These are phyloP conservation scores for Nidularia pulvinata DNA, from an alignment of 768 basidiomycete genomes.

Conservation along the genomic window DNA sequence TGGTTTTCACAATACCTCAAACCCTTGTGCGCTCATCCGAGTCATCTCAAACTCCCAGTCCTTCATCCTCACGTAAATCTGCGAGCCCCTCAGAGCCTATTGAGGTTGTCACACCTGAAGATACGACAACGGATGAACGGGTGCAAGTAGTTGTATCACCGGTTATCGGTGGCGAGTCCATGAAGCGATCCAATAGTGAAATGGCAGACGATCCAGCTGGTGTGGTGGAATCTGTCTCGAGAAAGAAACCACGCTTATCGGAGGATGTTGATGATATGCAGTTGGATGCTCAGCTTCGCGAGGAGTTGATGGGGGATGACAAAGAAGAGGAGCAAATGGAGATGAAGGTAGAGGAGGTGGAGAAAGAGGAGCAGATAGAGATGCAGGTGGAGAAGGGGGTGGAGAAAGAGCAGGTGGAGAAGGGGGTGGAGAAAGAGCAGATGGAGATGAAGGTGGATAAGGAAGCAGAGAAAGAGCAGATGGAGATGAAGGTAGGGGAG, in stretches of 20 bases:
- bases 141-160: slow-evolving; percentile 1
- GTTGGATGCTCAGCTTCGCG: no score
- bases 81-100: neutral
- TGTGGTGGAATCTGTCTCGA: neutral
- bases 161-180: neutral
- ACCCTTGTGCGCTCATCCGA: no score
- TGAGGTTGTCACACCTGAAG: slow-evolving; percentile 6
- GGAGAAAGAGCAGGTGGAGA: neutral
- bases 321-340: no score
- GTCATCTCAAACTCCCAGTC: no score
- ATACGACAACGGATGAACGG: neutral
- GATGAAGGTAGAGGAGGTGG: no score
- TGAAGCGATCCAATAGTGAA: slow-evolving; percentile 6
- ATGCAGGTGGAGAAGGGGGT: neutral
- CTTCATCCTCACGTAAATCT: no score
- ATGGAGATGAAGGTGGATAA: no score
- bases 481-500: neutral
- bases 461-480: neutral
- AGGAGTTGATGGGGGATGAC: no score
- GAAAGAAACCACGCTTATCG: slow-evolving; percentile 6
- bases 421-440: neutral
- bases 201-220: neutral
- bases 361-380: no score
- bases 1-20: no score
- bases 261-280: neutral